These are phyloP conservation scores for Ceratobasidium sp. DNA, from an alignment of 1,284 basidiomycete genomes.

Conservation along the genomic window DNA sequence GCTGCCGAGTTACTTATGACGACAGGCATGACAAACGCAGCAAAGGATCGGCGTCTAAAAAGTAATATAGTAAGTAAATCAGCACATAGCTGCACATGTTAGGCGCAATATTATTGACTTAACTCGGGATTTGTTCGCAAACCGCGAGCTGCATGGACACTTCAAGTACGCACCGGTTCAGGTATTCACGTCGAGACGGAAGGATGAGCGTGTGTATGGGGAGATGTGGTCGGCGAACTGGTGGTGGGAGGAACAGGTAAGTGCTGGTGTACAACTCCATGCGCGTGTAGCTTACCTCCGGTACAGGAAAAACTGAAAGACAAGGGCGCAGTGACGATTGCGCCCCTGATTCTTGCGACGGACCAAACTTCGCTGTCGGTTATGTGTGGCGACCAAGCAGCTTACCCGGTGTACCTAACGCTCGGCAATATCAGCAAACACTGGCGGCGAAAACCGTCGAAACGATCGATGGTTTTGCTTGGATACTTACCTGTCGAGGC, in stretches of 20 bases:
- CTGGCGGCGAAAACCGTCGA: conserved; percentile 16
- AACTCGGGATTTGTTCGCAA: not conserved
- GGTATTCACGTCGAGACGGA: not conserved
- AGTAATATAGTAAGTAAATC: not conserved
- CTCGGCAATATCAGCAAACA: conserved; percentile 1
- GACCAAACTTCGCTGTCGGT: conserved; percentile 1
- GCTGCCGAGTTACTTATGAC: conserved; percentile 17
- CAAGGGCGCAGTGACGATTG: not conserved
- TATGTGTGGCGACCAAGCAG: conserved; percentile 7
- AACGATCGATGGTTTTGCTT: conserved; percentile 25
- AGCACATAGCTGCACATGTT: not conserved
- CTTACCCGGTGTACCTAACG: conserved; percentile 17
- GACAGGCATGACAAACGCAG: not conserved
- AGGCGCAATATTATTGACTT: not conserved
- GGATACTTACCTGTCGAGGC: conserved; percentile 41
- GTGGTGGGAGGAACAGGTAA: conserved; percentile 21
- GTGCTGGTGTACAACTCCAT: not conserved
- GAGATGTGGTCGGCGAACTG: not conserved
- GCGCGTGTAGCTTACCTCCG: too few relatives aligned
- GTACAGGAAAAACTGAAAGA: not conserved
- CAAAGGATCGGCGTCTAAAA: conserved; percentile 1
- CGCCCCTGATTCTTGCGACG: not conserved
- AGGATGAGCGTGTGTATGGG: not conserved
- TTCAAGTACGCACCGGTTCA: conserved; percentile 1
- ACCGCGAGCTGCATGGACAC: not conserved